Percentiles rank a stretch among this genome's conserved stretches.
Conservation (phyloP, 768 basidiomycete genomes). For the Myochromella boudieri region DNA sequence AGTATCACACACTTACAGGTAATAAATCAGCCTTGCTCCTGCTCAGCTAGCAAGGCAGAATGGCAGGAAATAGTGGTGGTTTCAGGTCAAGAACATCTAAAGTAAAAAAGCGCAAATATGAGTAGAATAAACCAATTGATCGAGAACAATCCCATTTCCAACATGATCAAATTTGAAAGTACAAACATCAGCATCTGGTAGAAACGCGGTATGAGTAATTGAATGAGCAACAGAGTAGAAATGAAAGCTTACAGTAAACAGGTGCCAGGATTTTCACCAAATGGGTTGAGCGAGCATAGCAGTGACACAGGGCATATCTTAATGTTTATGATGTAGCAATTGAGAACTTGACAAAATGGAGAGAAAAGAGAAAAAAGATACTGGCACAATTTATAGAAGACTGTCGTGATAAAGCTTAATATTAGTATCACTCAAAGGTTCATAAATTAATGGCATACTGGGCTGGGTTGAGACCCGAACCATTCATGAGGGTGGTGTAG, state of each 20-base stretch:
- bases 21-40: too few species aligned
- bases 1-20: too few species aligned
- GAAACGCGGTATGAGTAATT: background rate
- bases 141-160: too few species aligned
- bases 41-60: too few species aligned
- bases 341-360: background rate
- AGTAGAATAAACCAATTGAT: too few species aligned
- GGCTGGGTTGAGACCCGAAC: constrained; percentile 29
- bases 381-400: constrained; percentile 48
- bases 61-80: too few species aligned
- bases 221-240: background rate
- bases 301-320: too few species aligned
- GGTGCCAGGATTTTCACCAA: constrained; percentile 76
- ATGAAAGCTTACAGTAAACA: too few species aligned
- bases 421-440: background rate
- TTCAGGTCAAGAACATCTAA: too few species aligned
- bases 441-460: constrained; percentile 14
- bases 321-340: too few species aligned
- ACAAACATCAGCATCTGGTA: constrained; percentile 59
- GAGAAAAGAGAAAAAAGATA: constrained; percentile 29
- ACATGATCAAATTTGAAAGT: background rate
- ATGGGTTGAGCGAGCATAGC: constrained; percentile 69
- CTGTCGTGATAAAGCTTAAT: constrained; percentile 20
- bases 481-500: constrained; percentile 47
- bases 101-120: too few species aligned